Conservation (phyloP, 495 filamentous ascomycete species). For the Hypoxylon crocopeplum region DNA sequence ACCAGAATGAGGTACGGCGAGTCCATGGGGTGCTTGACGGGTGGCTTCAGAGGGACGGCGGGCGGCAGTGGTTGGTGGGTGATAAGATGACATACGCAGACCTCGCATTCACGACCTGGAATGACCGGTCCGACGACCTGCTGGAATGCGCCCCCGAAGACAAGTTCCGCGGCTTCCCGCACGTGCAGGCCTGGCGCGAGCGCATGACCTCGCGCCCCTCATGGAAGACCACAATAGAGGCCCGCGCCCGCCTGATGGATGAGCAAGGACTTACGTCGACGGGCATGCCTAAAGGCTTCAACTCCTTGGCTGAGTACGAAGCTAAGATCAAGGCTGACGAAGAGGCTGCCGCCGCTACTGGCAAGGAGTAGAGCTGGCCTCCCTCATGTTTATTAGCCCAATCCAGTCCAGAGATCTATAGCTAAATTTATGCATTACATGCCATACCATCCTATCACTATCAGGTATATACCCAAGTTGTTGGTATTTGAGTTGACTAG, state of each 20-base stretch:
- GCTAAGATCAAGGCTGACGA: neutral
- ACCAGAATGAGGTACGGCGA: conserved; percentile 50
- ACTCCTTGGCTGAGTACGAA: conserved; percentile 17
- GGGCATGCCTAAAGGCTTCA: conserved; percentile 33
- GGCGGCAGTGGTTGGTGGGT: conserved; percentile 27
- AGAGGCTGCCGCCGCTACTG: neutral
- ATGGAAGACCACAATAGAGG: conserved; percentile 26
- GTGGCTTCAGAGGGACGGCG: conserved; percentile 8
- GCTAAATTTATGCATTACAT: too few relatives aligned
- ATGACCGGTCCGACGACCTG: conserved; percentile 8
- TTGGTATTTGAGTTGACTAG: neutral
- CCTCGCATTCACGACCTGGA: conserved; percentile 42
- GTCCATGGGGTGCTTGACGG: conserved; percentile 50
- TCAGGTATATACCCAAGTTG: too few relatives aligned
- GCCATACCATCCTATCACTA: too few relatives aligned
- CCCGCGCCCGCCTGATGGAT: conserved; percentile 31
- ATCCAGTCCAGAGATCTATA: too few relatives aligned
- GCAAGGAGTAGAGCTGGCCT: neutral
- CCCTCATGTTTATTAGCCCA: too few relatives aligned
- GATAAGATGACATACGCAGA: conserved; percentile 44
- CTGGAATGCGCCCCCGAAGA: conserved; percentile 8
- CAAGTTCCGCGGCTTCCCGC: conserved; percentile 15
- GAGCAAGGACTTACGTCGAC: conserved; percentile 36
- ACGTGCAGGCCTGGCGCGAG: conserved; percentile 27
- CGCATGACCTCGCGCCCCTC: conserved; percentile 11